phyloP scores from a whole-genome alignment of 1,284 basidiomycete genomes.

The Sporisorium reilianum region DNA sequence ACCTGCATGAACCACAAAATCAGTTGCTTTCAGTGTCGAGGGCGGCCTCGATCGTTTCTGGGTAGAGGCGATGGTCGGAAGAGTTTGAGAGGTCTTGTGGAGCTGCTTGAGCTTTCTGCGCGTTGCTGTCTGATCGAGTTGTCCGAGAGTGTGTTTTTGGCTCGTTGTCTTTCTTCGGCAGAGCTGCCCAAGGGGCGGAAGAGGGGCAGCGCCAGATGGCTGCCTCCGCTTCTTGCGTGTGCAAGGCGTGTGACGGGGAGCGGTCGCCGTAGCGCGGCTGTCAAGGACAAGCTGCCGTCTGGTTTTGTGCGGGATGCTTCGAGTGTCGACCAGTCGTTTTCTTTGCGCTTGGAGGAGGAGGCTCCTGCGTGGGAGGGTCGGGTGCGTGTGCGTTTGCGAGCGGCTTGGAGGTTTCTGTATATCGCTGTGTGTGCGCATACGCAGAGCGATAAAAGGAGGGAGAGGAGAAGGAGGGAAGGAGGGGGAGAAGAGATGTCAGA shows the following conservation, averaged over 20 bases:
- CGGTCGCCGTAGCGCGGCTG: slow-evolving; percentile 22
- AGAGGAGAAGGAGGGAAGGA: no score
- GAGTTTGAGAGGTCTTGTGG: slow-evolving; percentile 10
- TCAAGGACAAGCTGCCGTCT: slow-evolving; percentile 29
- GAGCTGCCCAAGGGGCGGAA: slow-evolving; percentile 34
- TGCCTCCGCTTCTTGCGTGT: slow-evolving; percentile 12
- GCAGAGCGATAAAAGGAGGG: no score
- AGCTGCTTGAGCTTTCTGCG: background rate
- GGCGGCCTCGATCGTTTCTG: no score
- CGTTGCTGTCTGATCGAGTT: background rate
- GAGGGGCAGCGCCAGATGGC: slow-evolving; percentile 33
- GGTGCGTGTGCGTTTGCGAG: slow-evolving; percentile 17
- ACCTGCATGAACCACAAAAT: slow-evolving; percentile 24
- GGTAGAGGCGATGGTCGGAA: slow-evolving; percentile 27
- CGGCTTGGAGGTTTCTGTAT: slow-evolving; percentile 15
- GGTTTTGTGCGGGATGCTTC: slow-evolving; percentile 16
- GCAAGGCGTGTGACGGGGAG: slow-evolving; percentile 33
- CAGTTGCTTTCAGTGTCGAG: no score
- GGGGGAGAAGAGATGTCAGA: background rate
- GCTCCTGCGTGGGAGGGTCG: background rate
- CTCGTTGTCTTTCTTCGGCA: slow-evolving; percentile 31
- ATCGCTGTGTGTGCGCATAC: no score
- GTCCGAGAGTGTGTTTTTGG: slow-evolving; percentile 12
- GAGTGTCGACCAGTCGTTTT: slow-evolving; percentile 46
- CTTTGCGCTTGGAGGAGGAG: slow-evolving; percentile 5